Conservation (phyloP, 352 stramenopile species). For the Globisporangium recalcitrans region DNA sequence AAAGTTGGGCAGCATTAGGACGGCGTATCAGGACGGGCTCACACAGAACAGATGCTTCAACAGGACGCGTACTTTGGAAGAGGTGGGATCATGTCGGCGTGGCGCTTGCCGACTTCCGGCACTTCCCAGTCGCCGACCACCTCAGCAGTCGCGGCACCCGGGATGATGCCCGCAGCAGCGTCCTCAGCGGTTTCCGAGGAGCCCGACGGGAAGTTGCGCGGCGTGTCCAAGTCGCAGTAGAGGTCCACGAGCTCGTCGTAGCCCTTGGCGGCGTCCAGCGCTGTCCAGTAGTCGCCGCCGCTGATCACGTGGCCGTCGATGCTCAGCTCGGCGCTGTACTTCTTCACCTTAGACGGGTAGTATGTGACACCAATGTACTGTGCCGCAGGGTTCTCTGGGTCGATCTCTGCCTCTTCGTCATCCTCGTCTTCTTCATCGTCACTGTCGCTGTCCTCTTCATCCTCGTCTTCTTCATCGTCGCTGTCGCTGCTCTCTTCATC, state of each 20-base stretch:
- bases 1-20: not conserved
- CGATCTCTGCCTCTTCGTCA: constrained; percentile 27
- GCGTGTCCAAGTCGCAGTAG: constrained; percentile 70
- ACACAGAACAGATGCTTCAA: not conserved
- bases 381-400: constrained; percentile 25
- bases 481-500: not conserved
- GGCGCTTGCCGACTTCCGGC: constrained; percentile 57
- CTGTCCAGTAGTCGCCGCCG: constrained; percentile 79
- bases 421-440: constrained; percentile 22
- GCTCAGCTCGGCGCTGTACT: constrained; percentile 72
- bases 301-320: constrained; percentile 67
- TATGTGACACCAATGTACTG: constrained; percentile 70
- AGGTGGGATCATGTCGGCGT: constrained; percentile 70
- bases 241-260: constrained; percentile 82
- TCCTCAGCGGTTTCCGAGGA: constrained; percentile 25
- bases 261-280: constrained; percentile 68
- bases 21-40: not conserved
- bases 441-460: constrained; percentile 19
- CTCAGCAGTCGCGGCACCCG: not conserved
- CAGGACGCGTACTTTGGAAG: constrained; percentile 30
- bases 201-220: constrained; percentile 61
- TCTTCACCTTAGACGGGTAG: constrained; percentile 70
- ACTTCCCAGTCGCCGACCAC: constrained; percentile 50
- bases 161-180: constrained; percentile 17
- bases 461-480: constrained; percentile 9